A percentile compares a stretch with the other conserved stretches of the same genome.
phyloP scores from a whole-genome alignment of 2,329 filamentous ascomycete genomes.

The Byssochlamys sp. region DNA sequence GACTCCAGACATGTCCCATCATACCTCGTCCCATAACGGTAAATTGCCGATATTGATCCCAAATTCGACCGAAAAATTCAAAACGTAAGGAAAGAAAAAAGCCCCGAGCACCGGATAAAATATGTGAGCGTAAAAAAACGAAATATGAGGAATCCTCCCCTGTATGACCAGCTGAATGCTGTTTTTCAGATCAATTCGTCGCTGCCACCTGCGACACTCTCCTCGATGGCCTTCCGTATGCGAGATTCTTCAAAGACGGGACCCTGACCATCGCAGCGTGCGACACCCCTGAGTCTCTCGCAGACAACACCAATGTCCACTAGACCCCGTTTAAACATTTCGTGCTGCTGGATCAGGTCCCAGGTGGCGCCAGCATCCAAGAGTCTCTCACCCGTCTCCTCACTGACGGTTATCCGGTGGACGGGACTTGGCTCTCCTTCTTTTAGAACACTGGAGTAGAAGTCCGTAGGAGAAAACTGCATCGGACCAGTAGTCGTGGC shows the following conservation, averaged over 20 bases:
- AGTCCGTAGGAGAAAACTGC: conserved; percentile 62
- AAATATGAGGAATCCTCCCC: neutral
- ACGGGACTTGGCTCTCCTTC: conserved; percentile 39
- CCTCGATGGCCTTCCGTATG: conserved; percentile 64
- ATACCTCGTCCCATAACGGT: neutral
- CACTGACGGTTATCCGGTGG: conserved; percentile 59
- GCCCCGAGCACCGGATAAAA: neutral
- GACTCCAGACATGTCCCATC: neutral
- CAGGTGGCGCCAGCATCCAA: conserved; percentile 71
- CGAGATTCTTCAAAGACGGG: conserved; percentile 75
- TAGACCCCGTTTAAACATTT: conserved; percentile 63
- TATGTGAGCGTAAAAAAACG: neutral
- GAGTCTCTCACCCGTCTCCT: conserved; percentile 56
- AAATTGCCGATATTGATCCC: neutral
- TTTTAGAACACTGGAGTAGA: conserved; percentile 55
- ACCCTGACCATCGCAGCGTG: conserved; percentile 75
- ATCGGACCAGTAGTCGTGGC: conserved; percentile 56
- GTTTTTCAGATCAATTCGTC: conserved; percentile 60
- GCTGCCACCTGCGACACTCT: conserved; percentile 64
- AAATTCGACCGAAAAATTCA: neutral
- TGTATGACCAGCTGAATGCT: neutral
- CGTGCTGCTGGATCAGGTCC: conserved; percentile 78
- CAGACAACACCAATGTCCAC: conserved; percentile 76
- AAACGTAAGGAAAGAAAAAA: neutral
- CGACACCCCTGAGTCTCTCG: conserved; percentile 63